Evolutionary conservation across 2,329 filamentous ascomycete species (phyloP).

Genomic region (Beauveria scarabaeidicola): DNA sequence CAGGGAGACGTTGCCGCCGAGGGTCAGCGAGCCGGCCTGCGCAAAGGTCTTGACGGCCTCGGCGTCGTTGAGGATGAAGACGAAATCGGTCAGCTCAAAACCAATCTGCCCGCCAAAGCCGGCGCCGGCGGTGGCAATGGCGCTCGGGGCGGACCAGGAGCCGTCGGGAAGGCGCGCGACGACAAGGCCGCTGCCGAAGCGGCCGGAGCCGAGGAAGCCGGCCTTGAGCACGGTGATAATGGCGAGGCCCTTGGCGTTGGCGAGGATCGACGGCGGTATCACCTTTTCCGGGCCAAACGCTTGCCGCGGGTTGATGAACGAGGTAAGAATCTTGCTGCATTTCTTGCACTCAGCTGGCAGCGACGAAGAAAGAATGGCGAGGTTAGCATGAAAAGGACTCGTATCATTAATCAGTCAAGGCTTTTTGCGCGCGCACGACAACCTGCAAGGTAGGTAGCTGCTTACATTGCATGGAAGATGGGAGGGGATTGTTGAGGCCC

Average conservation of each 20-base stretch:
- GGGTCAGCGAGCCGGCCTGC: constrained; percentile 80
- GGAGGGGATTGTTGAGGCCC: constrained; percentile 59
- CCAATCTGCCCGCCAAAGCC: constrained; percentile 82
- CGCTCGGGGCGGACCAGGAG: constrained; percentile 71
- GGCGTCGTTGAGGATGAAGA: constrained; percentile 94
- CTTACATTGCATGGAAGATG: constrained; percentile 61
- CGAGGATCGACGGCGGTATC: constrained; percentile 83
- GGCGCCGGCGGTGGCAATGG: constrained; percentile 71
- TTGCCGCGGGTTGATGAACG: constrained; percentile 90
- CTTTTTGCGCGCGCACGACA: not conserved
- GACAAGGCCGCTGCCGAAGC: constrained; percentile 75
- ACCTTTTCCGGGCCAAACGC: constrained; percentile 94
- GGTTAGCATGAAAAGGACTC: not conserved
- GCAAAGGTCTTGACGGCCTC: constrained; percentile 88
- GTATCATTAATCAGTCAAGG: not conserved
- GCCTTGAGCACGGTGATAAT: constrained; percentile 82
- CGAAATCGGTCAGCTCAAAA: constrained; percentile 85
- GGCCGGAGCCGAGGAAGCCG: constrained; percentile 73
- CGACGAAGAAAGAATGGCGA: constrained; percentile 11
- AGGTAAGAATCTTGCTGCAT: constrained; percentile 88
- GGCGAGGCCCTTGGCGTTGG: constrained; percentile 84
- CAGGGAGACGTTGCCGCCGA: constrained; percentile 93
- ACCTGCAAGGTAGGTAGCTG: constrained; percentile 16
- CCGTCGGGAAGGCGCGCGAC: constrained; percentile 72
- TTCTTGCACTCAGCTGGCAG: constrained; percentile 88